phyloP scores from a whole-genome alignment of 495 filamentous ascomycete species.

The Durotheca rogersii region DNA sequence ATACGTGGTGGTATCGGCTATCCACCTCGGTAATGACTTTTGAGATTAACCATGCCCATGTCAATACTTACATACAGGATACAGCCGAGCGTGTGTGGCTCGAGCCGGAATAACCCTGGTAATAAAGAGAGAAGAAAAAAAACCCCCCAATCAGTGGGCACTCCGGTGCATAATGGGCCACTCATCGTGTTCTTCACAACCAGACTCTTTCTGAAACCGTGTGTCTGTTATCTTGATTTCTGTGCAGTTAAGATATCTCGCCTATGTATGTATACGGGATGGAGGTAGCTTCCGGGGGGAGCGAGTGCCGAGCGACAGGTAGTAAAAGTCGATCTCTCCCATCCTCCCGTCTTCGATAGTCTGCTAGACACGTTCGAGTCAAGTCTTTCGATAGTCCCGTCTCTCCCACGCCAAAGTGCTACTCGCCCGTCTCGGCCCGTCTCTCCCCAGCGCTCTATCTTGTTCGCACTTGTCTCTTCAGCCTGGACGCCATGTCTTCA shows the following conservation, averaged over 20 bases:
- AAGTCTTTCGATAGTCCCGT: conserved; percentile 14
- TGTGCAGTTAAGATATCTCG: no score
- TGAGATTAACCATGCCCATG: conserved; percentile 28
- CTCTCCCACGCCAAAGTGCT: conserved; percentile 9
- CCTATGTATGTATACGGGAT: conserved; percentile 23
- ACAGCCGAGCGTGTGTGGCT: conserved; percentile 24
- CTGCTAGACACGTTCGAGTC: conserved; percentile 22
- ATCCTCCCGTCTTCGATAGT: conserved; percentile 7
- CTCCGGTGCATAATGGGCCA: no score
- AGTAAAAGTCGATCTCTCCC: conserved; percentile 12
- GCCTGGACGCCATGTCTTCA: conserved; percentile 23
- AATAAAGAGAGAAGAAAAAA: no score
- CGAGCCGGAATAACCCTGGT: conserved; percentile 19
- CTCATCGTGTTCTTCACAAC: conserved; percentile 28
- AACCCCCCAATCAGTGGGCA: conserved; percentile 15
- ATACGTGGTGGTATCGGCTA: conserved; percentile 21
- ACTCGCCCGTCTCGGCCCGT: no score
- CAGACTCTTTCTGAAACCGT: conserved; percentile 4
- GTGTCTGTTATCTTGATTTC: no score
- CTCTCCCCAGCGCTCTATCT: conserved; percentile 4
- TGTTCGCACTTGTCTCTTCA: no score
- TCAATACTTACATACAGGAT: no score
- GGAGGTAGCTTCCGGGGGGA: not conserved
- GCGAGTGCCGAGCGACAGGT: not conserved
- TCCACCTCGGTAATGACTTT: conserved; percentile 30